Evolutionary conservation across 805 yeast species (phyloP), one percentile per base, ranked within the genome.

Genomic region (Barnettozyma sp.): DNA sequence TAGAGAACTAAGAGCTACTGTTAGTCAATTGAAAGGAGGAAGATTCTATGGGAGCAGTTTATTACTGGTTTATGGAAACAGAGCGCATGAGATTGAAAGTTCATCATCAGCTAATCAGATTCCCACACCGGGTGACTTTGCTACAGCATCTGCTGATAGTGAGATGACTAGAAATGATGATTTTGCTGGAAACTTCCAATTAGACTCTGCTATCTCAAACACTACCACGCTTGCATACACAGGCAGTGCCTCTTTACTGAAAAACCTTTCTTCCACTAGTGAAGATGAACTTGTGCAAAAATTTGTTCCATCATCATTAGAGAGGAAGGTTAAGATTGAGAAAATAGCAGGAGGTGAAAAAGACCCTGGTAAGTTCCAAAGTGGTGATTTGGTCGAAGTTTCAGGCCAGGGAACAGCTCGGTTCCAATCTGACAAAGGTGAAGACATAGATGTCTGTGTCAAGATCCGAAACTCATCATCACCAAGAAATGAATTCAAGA

Each of bases 11-110:
- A 68, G 70, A 30, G 47, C 51, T 2, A 73, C 80, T 15, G 73
- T 88, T 38, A 46, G 54, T 5, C 60, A 63, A 29, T 65, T 92
- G 33, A 63, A 65, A 12, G 88, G 90, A 7, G 92, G 87, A 58
- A 66, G 99, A 42, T 70, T 92, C 52, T 92, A 92, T 58, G 99
- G 98, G 2, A 82, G 95, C 1, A 82, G 94, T 6, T 65, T 92
- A 39, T 65, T 92, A 46, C 66, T 92, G 46, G 85, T 92, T 78
- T 90, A 90, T 58, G 40, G 34, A 20, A 13, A 29, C n/a, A n/a
- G n/a, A n/a, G n/a, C n/a, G n/a, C n/a, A n/a, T n/a, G n/a, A n/a
- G n/a, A n/a, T n/a, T n/a, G n/a, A n/a, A n/a, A n/a, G n/a, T n/a
- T n/a, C n/a, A n/a, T n/a, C n/a, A n/a, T n/a, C n/a, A n/a, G n/a